phyloP scores from a whole-genome alignment of 2,329 filamentous ascomycete species.

The Colletotrichum chlorophyti region DNA sequence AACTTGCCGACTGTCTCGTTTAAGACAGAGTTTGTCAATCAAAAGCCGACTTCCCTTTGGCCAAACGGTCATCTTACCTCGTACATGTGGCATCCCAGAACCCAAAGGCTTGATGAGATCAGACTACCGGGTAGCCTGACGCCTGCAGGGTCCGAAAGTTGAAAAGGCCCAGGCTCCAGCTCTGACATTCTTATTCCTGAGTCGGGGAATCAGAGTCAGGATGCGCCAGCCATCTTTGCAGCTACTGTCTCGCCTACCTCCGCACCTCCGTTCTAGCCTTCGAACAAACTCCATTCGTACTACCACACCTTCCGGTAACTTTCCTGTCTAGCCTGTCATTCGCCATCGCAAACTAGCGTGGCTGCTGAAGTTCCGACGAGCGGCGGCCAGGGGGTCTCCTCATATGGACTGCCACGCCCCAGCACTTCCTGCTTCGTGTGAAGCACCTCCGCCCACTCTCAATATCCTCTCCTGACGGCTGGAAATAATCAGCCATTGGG shows the following conservation, averaged over 20 bases:
- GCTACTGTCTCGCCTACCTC: background rate
- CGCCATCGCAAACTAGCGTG: background rate
- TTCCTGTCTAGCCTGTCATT: background rate
- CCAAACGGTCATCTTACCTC: no score
- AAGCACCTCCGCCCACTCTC: no score
- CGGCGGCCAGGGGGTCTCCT: constrained; percentile 1
- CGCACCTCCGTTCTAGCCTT: background rate
- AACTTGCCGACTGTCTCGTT: background rate
- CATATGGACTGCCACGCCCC: constrained; percentile 2
- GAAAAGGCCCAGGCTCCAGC: background rate
- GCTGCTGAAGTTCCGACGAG: constrained; percentile 16
- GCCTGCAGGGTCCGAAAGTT: constrained; percentile 14
- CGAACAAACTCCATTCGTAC: constrained; percentile 1
- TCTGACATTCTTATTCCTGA: constrained; percentile 2
- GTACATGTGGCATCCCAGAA: no score
- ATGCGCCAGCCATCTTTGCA: background rate
- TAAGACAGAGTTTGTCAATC: background rate
- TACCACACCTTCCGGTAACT: background rate
- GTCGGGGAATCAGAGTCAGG: background rate
- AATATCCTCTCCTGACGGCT: background rate
- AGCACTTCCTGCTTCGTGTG: background rate
- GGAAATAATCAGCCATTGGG: background rate
- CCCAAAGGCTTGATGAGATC: background rate
- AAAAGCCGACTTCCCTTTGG: background rate
- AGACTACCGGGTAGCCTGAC: constrained; percentile 3